Evolutionary conservation across 2,329 filamentous ascomycete genomes (phyloP).

Genomic region (Periconia sp.): DNA sequence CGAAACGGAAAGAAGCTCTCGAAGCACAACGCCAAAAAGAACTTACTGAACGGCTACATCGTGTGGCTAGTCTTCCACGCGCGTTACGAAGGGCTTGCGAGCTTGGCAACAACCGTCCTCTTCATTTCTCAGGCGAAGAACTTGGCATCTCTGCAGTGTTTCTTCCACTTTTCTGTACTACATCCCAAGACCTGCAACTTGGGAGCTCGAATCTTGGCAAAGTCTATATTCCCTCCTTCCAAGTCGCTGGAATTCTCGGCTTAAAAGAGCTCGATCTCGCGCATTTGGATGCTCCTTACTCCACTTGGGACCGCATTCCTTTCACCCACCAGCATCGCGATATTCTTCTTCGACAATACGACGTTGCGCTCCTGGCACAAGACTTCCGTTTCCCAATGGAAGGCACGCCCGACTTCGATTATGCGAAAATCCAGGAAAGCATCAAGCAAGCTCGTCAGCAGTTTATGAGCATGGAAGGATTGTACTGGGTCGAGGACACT

Average conservation of each 20-base stretch:
- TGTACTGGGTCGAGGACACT: conserved; percentile 41
- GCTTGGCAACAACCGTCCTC: conserved; percentile 37
- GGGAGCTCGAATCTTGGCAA: conserved; percentile 18
- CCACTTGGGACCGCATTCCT: conserved; percentile 39
- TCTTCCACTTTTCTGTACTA: conserved; percentile 41
- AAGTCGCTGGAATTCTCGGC: conserved; percentile 44
- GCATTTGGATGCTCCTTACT: conserved; percentile 33
- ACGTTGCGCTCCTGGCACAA: conserved; percentile 42
- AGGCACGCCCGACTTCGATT: conserved; percentile 42
- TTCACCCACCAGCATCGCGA: conserved; percentile 39
- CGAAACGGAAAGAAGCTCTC: conserved; percentile 29
- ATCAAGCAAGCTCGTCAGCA: conserved; percentile 40
- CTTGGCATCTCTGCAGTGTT: conserved; percentile 43
- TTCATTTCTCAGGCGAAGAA: conserved; percentile 43
- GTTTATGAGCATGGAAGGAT: conserved; percentile 40
- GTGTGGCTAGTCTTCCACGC: conserved; percentile 38
- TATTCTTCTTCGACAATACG: conserved; percentile 39
- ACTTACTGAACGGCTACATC: conserved; percentile 33
- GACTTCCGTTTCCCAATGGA: conserved; percentile 42
- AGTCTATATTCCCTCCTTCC: conserved; percentile 43
- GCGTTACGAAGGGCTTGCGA: conserved; percentile 42
- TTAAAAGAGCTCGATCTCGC: conserved; percentile 43
- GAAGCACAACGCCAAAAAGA: conserved; percentile 31
- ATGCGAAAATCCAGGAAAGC: conserved; percentile 36
- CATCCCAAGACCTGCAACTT: conserved; percentile 30